Conservation (phyloP, 768 basidiomycete genomes). For the Scleroderma citrinum region DNA sequence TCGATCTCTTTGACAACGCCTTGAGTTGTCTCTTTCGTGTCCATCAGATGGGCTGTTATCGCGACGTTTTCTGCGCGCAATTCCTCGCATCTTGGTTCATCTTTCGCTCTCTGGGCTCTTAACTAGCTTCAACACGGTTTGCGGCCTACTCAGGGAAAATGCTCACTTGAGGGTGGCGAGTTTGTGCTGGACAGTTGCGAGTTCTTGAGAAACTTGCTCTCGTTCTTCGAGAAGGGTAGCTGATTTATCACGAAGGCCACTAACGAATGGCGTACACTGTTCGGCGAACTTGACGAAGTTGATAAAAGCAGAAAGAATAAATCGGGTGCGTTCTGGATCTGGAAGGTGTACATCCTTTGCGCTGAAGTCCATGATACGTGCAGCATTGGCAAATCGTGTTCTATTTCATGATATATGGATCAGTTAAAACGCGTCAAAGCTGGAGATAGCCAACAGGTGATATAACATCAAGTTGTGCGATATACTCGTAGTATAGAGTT, state of each 20-base stretch:
- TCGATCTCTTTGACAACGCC: slow-evolving; percentile 61
- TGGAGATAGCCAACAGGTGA: slow-evolving; percentile 48
- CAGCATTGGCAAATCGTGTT: slow-evolving; percentile 64
- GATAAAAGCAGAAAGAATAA: slow-evolving; percentile 80
- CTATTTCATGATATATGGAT: slow-evolving; percentile 27
- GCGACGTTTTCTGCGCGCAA: slow-evolving; percentile 55
- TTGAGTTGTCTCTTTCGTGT: slow-evolving; percentile 61
- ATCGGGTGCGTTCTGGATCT: slow-evolving; percentile 66
- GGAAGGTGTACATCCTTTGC: slow-evolving; percentile 70
- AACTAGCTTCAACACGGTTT: neutral
- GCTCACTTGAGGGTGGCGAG: slow-evolving; percentile 54
- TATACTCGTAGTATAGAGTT: slow-evolving; percentile 56
- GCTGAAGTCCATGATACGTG: slow-evolving; percentile 72
- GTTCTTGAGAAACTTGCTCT: slow-evolving; percentile 46
- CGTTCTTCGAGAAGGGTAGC: slow-evolving; percentile 54
- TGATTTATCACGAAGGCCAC: slow-evolving; percentile 56
- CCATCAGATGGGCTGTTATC: slow-evolving; percentile 59
- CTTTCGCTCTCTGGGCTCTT: slow-evolving; percentile 59
- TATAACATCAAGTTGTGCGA: slow-evolving; percentile 59
- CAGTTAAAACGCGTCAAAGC: neutral
- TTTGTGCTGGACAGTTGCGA: slow-evolving; percentile 44
- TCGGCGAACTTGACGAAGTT: slow-evolving; percentile 91
- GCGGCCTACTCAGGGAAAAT: neutral
- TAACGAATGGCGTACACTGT: slow-evolving; percentile 59
- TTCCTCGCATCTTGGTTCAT: slow-evolving; percentile 61